Conservation (phyloP, 1,284 basidiomycete genomes). For the Chalciporus sp. region DNA sequence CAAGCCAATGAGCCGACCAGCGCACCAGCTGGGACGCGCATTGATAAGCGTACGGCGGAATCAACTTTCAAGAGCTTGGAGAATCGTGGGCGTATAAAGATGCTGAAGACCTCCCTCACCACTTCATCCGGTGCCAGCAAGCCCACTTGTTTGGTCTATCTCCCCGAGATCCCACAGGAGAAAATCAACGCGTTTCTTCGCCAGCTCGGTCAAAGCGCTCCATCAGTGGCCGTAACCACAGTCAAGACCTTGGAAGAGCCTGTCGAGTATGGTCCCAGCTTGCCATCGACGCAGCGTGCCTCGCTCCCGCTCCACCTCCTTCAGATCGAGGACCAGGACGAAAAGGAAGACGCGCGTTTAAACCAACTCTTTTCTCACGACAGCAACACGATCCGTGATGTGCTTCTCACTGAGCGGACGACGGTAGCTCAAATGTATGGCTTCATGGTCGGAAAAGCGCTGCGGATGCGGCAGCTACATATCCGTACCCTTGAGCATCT, state of each 20-base stretch:
- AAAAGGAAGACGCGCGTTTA: conserved; percentile 45
- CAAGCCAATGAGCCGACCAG: conserved; percentile 67
- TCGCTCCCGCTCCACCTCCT: conserved; percentile 44
- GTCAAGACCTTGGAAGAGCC: conserved; percentile 52
- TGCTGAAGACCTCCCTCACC: conserved; percentile 59
- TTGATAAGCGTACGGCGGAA: conserved; percentile 73
- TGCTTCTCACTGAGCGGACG: conserved; percentile 64
- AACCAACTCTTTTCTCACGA: conserved; percentile 53
- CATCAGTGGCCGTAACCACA: conserved; percentile 35
- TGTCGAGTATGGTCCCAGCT: conserved; percentile 53
- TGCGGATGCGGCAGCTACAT: conserved; percentile 66
- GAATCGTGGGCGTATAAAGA: conserved; percentile 61
- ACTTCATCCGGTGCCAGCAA: conserved; percentile 55
- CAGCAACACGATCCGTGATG: conserved; percentile 54
- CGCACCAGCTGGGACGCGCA: conserved; percentile 60
- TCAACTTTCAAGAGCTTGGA: conserved; percentile 63
- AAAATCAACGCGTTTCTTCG: conserved; percentile 55
- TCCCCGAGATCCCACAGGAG: conserved; percentile 54
- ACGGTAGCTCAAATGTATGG: conserved; percentile 71
- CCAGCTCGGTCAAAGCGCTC: conserved; percentile 46
- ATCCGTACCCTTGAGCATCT: conserved; percentile 54
- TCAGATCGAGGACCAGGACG: conserved; percentile 42
- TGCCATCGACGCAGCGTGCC: conserved; percentile 28
- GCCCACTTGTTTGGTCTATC: conserved; percentile 60
- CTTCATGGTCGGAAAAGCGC: conserved; percentile 62